A percentile compares a stretch with the other conserved stretches of the same genome.
Conservation (phyloP, 352 stramenopile species). For the Halophytophthora polymorphica region DNA sequence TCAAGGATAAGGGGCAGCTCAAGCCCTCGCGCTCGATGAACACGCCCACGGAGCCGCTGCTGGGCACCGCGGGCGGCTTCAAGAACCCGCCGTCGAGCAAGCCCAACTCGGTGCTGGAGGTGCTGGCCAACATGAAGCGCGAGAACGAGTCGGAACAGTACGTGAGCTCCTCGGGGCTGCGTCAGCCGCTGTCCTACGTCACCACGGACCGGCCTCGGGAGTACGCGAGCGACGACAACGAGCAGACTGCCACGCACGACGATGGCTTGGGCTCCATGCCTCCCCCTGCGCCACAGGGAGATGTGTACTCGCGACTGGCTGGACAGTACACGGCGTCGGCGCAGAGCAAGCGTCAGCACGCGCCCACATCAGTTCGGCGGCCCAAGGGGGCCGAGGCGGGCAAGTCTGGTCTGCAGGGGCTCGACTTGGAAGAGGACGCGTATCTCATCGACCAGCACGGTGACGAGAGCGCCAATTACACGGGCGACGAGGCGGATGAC, state of each 20-base stretch:
- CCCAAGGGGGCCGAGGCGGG: conserved; percentile 34
- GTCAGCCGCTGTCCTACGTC: conserved; percentile 46
- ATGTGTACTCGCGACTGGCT: conserved; percentile 81
- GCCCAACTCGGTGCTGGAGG: conserved; percentile 69
- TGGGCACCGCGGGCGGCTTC: conserved; percentile 32
- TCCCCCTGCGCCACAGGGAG: conserved; percentile 50
- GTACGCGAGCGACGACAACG: conserved; percentile 34
- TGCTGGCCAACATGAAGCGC: conserved; percentile 80
- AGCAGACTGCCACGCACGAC: conserved; percentile 5
- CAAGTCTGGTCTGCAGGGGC: conserved; percentile 16
- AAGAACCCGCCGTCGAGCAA: conserved; percentile 59
- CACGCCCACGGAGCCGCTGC: conserved; percentile 57
- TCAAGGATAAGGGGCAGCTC: conserved; percentile 62
- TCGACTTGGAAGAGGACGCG: conserved; percentile 23
- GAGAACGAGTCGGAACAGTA: conserved; percentile 71
- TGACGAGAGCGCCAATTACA: conserved; percentile 24
- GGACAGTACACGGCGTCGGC: conserved; percentile 81
- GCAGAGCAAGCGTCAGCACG: conserved; percentile 73
- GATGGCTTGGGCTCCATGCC: conserved; percentile 28
- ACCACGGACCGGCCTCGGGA: conserved; percentile 32
- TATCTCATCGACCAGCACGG: conserved; percentile 22
- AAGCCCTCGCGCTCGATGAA: conserved; percentile 38
- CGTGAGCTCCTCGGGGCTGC: conserved; percentile 34
- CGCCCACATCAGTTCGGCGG: conserved; percentile 24
- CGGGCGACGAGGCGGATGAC: conserved; percentile 39